A percentile compares a stretch with the other conserved stretches of the same genome.
phyloP scores from a whole-genome alignment of 1,284 basidiomycete species.

The Malassezia equina region DNA sequence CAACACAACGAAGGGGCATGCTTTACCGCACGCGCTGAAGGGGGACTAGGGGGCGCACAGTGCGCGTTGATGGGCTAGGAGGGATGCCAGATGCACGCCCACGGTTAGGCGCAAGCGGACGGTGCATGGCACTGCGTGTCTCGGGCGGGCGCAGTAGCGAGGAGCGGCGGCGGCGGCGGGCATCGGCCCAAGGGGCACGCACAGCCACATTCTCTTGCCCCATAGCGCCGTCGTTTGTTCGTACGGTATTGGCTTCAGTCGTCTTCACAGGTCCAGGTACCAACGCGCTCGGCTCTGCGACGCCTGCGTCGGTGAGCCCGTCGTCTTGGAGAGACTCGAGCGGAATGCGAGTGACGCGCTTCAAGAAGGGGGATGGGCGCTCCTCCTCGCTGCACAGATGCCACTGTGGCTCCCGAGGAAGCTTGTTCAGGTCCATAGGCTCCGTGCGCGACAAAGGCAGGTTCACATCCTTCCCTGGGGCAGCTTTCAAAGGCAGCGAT shows the following conservation, averaged over 20 bases:
- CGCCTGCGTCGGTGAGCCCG: not conserved
- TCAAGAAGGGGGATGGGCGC: slow-evolving; percentile 20
- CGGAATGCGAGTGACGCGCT: slow-evolving; percentile 18
- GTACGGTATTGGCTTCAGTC: not conserved
- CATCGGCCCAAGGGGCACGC: not conserved
- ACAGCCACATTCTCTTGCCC: slow-evolving; percentile 11
- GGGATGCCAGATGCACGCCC: not conserved
- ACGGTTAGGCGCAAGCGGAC: not conserved
- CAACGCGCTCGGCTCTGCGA: not conserved
- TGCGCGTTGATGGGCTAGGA: not conserved
- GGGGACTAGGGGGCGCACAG: not conserved
- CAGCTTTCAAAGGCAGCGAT: not conserved
- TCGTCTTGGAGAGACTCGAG: not conserved
- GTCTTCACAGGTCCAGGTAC: slow-evolving; percentile 8
- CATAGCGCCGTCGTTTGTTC: not conserved
- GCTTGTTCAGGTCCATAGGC: not conserved
- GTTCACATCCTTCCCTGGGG: not conserved
- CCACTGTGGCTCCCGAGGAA: slow-evolving; percentile 13
- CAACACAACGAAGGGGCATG: not conserved
- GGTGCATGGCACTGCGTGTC: not conserved
- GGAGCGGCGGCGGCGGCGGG: slow-evolving; percentile 11
- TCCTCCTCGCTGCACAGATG: slow-evolving; percentile 12
- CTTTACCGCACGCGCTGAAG: slow-evolving; percentile 1
- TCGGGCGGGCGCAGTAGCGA: slow-evolving; percentile 12
- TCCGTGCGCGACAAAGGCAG: not conserved